Conservation (phyloP, 1,284 basidiomycete genomes). For the Sanghuangporus baumii region DNA sequence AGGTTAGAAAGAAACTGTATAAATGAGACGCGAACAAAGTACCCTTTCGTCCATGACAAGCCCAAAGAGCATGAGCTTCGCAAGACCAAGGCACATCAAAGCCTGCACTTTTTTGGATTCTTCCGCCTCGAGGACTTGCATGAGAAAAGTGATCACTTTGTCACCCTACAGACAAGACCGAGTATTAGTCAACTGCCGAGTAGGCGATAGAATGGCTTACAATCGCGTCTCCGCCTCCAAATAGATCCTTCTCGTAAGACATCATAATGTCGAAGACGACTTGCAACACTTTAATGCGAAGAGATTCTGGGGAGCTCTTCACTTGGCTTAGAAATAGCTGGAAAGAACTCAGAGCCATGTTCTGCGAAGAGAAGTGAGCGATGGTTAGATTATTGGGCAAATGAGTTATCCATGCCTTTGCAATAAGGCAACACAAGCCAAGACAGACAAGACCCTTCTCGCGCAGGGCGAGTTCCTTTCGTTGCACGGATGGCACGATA, state of each 20-base stretch:
- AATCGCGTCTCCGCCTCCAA: constrained; percentile 31
- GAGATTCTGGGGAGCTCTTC: constrained; percentile 67
- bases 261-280: constrained; percentile 89
- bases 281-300: constrained; percentile 80
- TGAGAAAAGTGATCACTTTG: constrained; percentile 67
- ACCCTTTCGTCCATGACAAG: constrained; percentile 75
- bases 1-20: neutral
- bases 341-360: constrained; percentile 89
- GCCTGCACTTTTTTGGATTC: constrained; percentile 76
- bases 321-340: constrained; percentile 88
- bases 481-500: constrained; percentile 53
- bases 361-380: constrained; percentile 34
- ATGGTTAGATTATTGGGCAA: neutral
- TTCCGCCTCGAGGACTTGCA: constrained; percentile 69
- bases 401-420: constrained; percentile 1
- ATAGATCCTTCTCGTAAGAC: constrained; percentile 80
- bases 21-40: constrained; percentile 51
- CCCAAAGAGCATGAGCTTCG: constrained; percentile 87
- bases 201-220: neutral
- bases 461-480: constrained; percentile 48
- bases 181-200: neutral
- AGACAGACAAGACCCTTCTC: constrained; percentile 52
- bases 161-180: constrained; percentile 42
- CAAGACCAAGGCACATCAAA: constrained; percentile 76
- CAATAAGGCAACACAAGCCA: constrained; percentile 48